phyloP scores from a whole-genome alignment of 2,329 filamentous ascomycete genomes.

The Aspergillus luchuensis region DNA sequence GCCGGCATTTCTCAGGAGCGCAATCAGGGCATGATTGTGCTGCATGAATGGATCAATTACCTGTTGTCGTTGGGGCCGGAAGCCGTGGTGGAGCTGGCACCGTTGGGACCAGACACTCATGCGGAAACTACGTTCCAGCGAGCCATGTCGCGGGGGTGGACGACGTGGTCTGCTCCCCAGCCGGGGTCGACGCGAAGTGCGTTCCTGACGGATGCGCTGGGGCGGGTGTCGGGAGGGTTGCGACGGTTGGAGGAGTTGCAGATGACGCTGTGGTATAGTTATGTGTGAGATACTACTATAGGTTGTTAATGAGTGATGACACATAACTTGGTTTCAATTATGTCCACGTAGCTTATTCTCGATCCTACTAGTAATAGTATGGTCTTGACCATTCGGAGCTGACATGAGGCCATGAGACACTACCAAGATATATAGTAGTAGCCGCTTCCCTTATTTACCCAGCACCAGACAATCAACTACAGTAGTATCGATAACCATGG shows the following conservation, averaged over 20 bases:
- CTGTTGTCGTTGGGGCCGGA: conserved; percentile 6
- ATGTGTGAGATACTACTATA: background rate
- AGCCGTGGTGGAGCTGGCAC: conserved; percentile 10
- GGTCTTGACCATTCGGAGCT: too few species aligned
- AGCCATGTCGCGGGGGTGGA: conserved; percentile 10
- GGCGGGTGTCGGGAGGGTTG: conserved; percentile 6
- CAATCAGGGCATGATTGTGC: conserved; percentile 1
- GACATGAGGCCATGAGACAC: too few species aligned
- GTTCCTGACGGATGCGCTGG: conserved; percentile 7
- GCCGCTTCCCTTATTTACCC: too few species aligned
- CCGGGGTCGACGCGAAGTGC: background rate
- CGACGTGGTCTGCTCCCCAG: conserved; percentile 2
- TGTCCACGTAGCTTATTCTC: too few species aligned
- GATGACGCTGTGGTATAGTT: conserved; percentile 4
- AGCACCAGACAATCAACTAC: too few species aligned
- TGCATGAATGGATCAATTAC: conserved; percentile 11
- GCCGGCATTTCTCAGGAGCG: background rate
- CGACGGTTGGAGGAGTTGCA: conserved; percentile 8
- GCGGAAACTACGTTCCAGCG: conserved; percentile 8
- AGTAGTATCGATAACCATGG: too few species aligned
- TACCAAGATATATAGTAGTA: too few species aligned
- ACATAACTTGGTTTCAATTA: too few species aligned
- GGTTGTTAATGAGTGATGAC: too few species aligned
- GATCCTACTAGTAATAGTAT: too few species aligned
- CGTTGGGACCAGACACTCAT: conserved; percentile 7